phyloP scores from a whole-genome alignment of 352 stramenopile species.

The Phytophthora sp. region DNA sequence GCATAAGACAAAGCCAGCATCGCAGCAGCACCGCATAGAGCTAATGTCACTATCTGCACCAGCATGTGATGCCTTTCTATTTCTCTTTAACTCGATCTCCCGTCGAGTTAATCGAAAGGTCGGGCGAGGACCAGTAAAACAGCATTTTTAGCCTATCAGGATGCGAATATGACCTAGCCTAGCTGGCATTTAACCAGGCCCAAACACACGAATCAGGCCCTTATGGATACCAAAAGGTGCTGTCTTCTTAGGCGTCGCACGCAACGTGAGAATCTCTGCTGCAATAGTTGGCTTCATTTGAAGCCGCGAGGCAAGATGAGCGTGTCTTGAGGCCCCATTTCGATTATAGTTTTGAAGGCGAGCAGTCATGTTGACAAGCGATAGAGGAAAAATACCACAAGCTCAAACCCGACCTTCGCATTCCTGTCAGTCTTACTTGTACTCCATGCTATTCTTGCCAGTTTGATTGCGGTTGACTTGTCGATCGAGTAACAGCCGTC shows the following conservation, averaged over 20 bases:
- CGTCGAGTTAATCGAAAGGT: no score
- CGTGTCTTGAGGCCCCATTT: background rate
- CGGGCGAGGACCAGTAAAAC: no score
- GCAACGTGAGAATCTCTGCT: slow-evolving; percentile 1
- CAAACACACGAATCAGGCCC: no score
- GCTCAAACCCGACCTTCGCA: slow-evolving; percentile 16
- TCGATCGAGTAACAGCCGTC: slow-evolving; percentile 13
- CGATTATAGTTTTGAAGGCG: background rate
- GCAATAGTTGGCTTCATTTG: background rate
- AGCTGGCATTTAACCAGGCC: no score
- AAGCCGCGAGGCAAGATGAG: slow-evolving; percentile 4
- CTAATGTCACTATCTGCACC: no score
- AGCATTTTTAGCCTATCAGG: no score
- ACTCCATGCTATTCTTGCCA: slow-evolving; percentile 24
- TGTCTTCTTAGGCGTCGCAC: background rate
- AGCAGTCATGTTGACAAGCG: slow-evolving; percentile 15
- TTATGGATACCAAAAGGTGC: no score
- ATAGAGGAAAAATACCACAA: slow-evolving; percentile 23
- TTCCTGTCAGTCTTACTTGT: slow-evolving; percentile 7
- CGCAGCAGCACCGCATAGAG: no score
- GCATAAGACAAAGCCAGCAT: no score
- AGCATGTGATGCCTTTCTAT: no score
- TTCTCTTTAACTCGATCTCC: no score
- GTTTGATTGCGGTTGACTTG: slow-evolving; percentile 12
- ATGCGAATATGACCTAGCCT: no score